Percentiles rank a stretch among this genome's conserved stretches.
Evolutionary conservation across 768 basidiomycete species (phyloP).

Genomic region (Russula ochroleuca): DNA sequence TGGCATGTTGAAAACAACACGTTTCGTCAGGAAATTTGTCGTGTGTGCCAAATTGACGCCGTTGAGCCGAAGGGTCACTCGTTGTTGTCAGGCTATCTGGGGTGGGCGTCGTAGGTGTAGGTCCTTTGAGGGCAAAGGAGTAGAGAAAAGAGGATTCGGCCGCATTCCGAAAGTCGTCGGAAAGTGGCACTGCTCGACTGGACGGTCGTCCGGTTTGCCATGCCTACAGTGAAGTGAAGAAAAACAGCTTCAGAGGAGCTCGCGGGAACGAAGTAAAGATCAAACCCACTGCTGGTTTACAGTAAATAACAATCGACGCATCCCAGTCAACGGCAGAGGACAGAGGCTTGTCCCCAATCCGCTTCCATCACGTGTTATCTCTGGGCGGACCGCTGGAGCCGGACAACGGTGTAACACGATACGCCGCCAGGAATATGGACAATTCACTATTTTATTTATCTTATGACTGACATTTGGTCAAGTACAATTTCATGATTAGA

Average conservation of each 20-base stretch:
- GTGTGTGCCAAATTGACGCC: not conserved
- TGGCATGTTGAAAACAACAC: too few species aligned
- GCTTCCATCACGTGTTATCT: too few species aligned
- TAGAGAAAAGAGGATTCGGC: not conserved
- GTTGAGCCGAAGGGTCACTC: not conserved
- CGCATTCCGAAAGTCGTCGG: not conserved
- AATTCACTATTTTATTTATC: too few species aligned
- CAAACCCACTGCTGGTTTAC: not conserved
- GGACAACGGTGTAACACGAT: too few species aligned
- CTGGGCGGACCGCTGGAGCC: too few species aligned
- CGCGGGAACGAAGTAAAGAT: not conserved
- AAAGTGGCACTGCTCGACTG: not conserved
- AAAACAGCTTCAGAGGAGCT: not conserved
- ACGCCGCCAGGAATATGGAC: too few species aligned
- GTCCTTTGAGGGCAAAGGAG: not conserved
- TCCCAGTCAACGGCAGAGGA: too few species aligned
- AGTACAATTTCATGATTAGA: too few species aligned
- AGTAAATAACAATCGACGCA: too few species aligned
- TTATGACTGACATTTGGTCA: too few species aligned
- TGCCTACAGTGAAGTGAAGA: slow-evolving; percentile 3
- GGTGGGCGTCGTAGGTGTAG: not conserved
- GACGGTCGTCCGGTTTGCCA: slow-evolving; percentile 8
- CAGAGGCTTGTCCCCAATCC: too few species aligned
- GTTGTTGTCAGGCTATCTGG: not conserved
- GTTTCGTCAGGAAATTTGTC: not conserved